Percentiles rank a stretch among this genome's conserved stretches.
Evolutionary conservation across 2,329 filamentous ascomycete species (phyloP).

Genomic region (Penicillium sp.): DNA sequence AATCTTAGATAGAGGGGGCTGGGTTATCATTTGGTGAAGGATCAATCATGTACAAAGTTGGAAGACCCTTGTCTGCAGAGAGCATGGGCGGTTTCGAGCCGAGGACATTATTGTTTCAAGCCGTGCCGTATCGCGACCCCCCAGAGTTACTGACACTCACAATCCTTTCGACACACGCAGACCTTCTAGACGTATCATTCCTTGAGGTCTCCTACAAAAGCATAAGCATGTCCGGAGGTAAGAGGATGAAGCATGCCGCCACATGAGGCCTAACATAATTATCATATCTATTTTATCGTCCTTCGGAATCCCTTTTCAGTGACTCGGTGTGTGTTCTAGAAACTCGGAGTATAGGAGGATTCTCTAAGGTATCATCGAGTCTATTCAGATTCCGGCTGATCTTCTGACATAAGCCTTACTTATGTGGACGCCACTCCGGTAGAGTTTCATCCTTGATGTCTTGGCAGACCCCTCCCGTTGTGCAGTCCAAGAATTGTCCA

Average conservation of each 20-base stretch:
- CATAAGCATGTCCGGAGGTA: background rate
- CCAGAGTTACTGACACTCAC: background rate
- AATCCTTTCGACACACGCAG: background rate
- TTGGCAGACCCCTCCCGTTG: slow-evolving; percentile 3
- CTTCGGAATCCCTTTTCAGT: background rate
- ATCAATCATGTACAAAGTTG: background rate
- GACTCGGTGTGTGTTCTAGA: slow-evolving; percentile 2
- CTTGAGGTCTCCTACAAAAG: background rate
- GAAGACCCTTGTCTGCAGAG: background rate
- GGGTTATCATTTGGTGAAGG: background rate
- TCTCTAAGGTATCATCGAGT: too few relatives aligned
- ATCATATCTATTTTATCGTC: background rate
- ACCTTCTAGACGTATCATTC: background rate
- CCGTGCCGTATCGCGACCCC: background rate
- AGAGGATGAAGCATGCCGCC: background rate
- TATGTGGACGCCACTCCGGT: slow-evolving; percentile 4
- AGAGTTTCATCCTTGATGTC: slow-evolving; percentile 5
- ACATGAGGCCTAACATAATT: background rate
- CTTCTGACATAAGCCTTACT: slow-evolving; percentile 6
- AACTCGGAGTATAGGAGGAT: background rate
- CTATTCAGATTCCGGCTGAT: background rate
- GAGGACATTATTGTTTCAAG: background rate
- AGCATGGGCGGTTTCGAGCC: too few relatives aligned
- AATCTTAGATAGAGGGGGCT: background rate
- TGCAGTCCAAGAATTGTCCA: too few relatives aligned